A percentile compares a stretch with the other conserved stretches of the same genome.
These are phyloP conservation scores for Monascus purpureus DNA, from an alignment of 495 filamentous ascomycete species.

Conservation along the genomic window DNA sequence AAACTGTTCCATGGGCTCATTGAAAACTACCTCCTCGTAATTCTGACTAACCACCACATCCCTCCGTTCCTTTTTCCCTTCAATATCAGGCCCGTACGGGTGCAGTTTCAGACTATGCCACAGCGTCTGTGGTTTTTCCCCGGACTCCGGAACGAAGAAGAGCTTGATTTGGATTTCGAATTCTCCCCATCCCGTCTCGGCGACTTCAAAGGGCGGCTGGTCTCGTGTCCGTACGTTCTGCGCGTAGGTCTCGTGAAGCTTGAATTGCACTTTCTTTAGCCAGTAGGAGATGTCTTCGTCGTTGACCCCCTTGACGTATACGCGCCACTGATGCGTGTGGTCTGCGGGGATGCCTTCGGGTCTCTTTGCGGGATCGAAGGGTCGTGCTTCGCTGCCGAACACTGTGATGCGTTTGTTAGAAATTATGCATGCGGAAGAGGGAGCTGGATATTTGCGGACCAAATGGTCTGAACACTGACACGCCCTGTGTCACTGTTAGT, in stretches of 20 bases:
- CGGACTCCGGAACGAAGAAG: conserved; percentile 71
- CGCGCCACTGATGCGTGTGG: conserved; percentile 91
- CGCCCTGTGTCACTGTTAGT: conserved; percentile 33
- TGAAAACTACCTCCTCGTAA: conserved; percentile 89
- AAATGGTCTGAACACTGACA: conserved; percentile 65
- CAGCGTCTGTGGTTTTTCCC: conserved; percentile 81
- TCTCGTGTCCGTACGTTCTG: conserved; percentile 71
- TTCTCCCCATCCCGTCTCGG: conserved; percentile 93
- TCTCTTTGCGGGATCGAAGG: conserved; percentile 56
- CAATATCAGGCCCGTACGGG: conserved; percentile 71
- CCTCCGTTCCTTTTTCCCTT: conserved; percentile 49
- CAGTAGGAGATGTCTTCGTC: conserved; percentile 85
- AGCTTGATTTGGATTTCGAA: conserved; percentile 91
- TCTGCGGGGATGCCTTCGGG: conserved; percentile 48
- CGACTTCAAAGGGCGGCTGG: conserved; percentile 67
- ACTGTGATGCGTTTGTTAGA: conserved; percentile 25
- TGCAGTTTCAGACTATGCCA: conserved; percentile 87
- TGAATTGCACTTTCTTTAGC: conserved; percentile 95
- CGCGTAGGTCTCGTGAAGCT: conserved; percentile 87
- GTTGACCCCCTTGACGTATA: conserved; percentile 78
- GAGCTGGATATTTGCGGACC: conserved; percentile 15
- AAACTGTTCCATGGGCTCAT: conserved; percentile 85
- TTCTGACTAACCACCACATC: conserved; percentile 58
- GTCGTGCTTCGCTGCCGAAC: conserved; percentile 64
- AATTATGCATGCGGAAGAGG: neutral